Evolutionary conservation across 2,329 filamentous ascomycete genomes (phyloP), one percentile per base, ranked within the genome.

Genomic region (Penicillium concentricum): DNA sequence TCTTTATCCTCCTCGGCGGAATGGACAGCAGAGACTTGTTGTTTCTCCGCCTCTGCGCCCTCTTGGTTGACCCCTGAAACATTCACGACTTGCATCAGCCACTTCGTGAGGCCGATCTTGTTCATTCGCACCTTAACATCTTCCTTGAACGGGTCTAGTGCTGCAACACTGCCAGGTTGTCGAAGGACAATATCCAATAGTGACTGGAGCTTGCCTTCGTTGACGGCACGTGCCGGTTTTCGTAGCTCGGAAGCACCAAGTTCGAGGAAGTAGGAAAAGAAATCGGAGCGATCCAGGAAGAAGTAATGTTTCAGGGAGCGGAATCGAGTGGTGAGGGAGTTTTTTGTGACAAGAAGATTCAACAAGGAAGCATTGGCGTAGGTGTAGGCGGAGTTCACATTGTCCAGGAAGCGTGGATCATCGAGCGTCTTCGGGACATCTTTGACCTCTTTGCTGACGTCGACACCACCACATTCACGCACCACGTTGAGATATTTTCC

Each of bases 401-500:
- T 99, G 67, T 97, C 93, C 47, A 97, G 80, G 70, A 99, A 97
- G 26, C 90, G 86, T 55, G 81, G 87, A 73, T 99, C 94, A 72
- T 97, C 92, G 69, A 99, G 96, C 5, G 91, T 94, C 46, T 85
- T 85, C 1, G 94, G 94, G n/a, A 95, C 89, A 67, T 97, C 91
- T 67, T 87, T 85, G 38, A 92, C 90, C 59, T 88, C 89, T 72
- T 94, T 91, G 79, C 90, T 94, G 55, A 96, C 87, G 74, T 97
- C 92, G 44, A 97, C 92, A 44, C 94, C 94, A 57, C 94, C 94
- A 69, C 94, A 99, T 76, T 99, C 94, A 59, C 94, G 86, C 18
- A 99, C 94, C 4, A 99, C 94, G 65, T 99, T 99, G 50, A 99
- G 84, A 71, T 99, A 99, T 73, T 99, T 99, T 38, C 94, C 94